Evolutionary conservation across 1,284 basidiomycete species (phyloP), one percentile per base, ranked within the genome.

Genomic region (Psilocybe mexicana): DNA sequence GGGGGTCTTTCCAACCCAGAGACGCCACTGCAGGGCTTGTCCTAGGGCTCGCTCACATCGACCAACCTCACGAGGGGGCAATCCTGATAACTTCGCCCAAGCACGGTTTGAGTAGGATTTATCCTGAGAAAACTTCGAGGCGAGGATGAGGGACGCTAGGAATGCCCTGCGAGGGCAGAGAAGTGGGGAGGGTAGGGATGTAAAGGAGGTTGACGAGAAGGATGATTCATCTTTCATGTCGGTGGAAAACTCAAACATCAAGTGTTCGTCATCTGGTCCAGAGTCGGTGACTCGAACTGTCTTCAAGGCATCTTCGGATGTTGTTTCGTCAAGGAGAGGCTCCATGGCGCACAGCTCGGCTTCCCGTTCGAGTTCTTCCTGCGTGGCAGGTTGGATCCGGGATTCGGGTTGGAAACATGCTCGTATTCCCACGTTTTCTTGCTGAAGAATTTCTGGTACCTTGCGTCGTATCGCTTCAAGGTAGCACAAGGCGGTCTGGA

Each of bases 111-210:
- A 94, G 68, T 95, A 97, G 54, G 91, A 94, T 56, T 91, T 88
- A 69, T 98, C 95, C 75, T 96, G 93, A 58, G 92, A 85, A 72
- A 96, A 96, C 70, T 98, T 97, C 28, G 90, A 90, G 0, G 94
- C 94, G 45, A 94, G 79, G 61, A 97, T 93, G 38, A 97, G 77
- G 0, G 92, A 87, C 0, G 93, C 93, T 6, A 97, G 79, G 74
- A 97, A 96, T 1, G 93, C 87, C 43, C 94, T 84, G 18, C 94
- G 83, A 1, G 94, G 92, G 69, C 94, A 96, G 40, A 93, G 80
- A 24, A 95, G 80, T 0, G 92, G 92, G 0, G 88, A 91, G 0
- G 88, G 88, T n/a, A 88, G 77, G 0, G 79, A 40, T 11, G 60
- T 44, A 1, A 55, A 43, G 8, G 54, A 44, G 6, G 76, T 0